Percentiles rank a stretch among this genome's conserved stretches.
Conservation (phyloP, 805 yeast genomes). For the Ogataea philodendri region DNA sequence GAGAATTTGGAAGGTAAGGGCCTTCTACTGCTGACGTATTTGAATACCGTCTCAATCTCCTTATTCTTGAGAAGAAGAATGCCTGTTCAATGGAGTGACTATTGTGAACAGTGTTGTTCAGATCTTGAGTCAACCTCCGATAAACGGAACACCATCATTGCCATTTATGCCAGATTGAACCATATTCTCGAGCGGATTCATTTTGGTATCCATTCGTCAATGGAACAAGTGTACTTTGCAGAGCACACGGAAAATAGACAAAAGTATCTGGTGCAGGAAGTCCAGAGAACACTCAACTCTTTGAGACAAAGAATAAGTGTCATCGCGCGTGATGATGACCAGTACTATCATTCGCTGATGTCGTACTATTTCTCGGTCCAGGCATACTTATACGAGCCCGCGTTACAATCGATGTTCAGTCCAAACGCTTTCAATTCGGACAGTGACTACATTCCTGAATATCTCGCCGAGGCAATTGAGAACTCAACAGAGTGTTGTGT, state of each 20-base stretch:
- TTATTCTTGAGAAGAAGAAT: slow-evolving; percentile 63
- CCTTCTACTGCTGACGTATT: slow-evolving; percentile 57
- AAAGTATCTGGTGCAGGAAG: slow-evolving; percentile 43
- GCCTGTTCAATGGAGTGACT: slow-evolving; percentile 62
- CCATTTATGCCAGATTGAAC: slow-evolving; percentile 57
- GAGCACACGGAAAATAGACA: slow-evolving; percentile 32
- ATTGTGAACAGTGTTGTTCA: slow-evolving; percentile 58
- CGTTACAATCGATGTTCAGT: slow-evolving; percentile 21
- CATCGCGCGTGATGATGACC: slow-evolving; percentile 26
- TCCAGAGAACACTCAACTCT: slow-evolving; percentile 45
- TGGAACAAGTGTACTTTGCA: slow-evolving; percentile 34
- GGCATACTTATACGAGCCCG: slow-evolving; percentile 64
- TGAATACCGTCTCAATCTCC: slow-evolving; percentile 60
- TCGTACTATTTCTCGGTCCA: slow-evolving; percentile 61
- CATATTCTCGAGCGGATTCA: slow-evolving; percentile 62
- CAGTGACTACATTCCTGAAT: slow-evolving; percentile 17
- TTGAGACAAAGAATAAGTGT: slow-evolving; percentile 40
- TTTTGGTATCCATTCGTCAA: slow-evolving; percentile 44
- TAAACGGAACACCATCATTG: slow-evolving; percentile 41
- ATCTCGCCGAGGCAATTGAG: slow-evolving; percentile 43
- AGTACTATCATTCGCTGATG: slow-evolving; percentile 39
- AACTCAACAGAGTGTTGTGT: slow-evolving; percentile 55
- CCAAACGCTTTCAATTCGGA: slow-evolving; percentile 12
- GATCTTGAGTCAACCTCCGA: slow-evolving; percentile 41
- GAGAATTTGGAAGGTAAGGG: slow-evolving; percentile 46